Base-by-base conservation (phyloP, 139 green algal genomes). In the Dunaliella primolecta region DNA sequence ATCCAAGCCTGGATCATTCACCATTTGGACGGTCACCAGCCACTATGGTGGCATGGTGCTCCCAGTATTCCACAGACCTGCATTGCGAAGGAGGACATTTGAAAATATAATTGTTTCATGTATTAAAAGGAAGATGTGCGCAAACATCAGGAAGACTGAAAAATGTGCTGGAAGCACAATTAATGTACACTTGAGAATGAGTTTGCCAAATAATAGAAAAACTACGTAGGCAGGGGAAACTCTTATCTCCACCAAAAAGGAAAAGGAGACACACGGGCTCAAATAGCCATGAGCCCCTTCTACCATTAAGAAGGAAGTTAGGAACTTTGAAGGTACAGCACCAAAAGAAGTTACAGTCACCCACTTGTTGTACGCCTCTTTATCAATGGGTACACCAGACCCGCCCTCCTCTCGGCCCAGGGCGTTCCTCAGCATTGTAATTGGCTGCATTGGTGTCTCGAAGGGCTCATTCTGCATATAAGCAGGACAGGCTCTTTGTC, bases 341-440 rank as follows among this genome's bases (percentile, higher is more conserved):
- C 75, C 2, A 32, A n/a, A n/a, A 64, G 38, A 81, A 33, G 21
- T 23, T 36, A 31, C 34, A 3, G 1, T 23, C 30, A 74, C 78
- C 56, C 55, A 84, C 80, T 75, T 78, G n/a, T 95, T 87, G 82
- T 99, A 99, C 21, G 88, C 83, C 1, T 90, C 88, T 29, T 88
- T 86, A 36, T 98, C 89, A 24, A 99, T 75, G 0, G 93, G 37
- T 37, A 99, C 96, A 0, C 97, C 96, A 70, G 92, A 97, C 55
- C 97, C 97, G 32, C 97, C 96, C 86, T 99, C 92, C n/a, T 95
- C 93, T 1, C 88, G 87, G 0, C 96, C 96, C 55, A 98, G 84
- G 36, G 96, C 89, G 86, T 99, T 99, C 3, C 97, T 90, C 92
- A 99, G 94, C 86, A 98, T 97, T 0, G 97, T 99, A 89, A 98